Base-by-base conservation (phyloP, 148 eudicot species). In the Camellia granthamiana region DNA sequence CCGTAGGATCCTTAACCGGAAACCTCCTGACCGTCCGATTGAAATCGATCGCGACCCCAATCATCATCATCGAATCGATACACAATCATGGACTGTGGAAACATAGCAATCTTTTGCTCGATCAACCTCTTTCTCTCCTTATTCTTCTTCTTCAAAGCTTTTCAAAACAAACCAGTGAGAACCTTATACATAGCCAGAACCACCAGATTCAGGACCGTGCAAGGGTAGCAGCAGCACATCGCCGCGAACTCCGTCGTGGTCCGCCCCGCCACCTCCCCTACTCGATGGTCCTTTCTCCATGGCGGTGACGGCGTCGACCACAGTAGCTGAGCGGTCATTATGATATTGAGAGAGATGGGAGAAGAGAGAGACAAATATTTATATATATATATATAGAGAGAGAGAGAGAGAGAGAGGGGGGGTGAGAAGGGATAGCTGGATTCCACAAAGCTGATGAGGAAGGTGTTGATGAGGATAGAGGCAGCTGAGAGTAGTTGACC, bases 151-250 rank as follows among this genome's bases (percentile, higher is more conserved):
- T 80, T 75, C 89, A 65, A 78, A 6, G 87, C 82, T 80, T 86
- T 87, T 23, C 85, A 85, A 58, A 82, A 87, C 0, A 92, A 7
- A 0, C 81, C 84, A 14, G 80, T 74, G 49, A 97, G 98, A 8
- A 94, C 69, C 74, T 79, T 90, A 74, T 90, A 92, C 10, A 90
- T 76, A 52, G 90, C 81, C 49, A 88, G 77, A 19, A 92, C 66
- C 4, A 92, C 15, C 47, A 85, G 78, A 69, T 91, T 86, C 16
- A 87, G 38, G 42, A 92, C 47, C 21, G 87, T 86, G 55, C 90
- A 88, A 0, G 98, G 98, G 15, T 92, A 91, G 74, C 97, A 92
- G 55, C 97, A 94, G 63, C 92, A 89, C 5, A 94, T 83, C 16
- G 92, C 95, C 2, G 90, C 88, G 62, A 92, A 90, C 61, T 79